phyloP scores from a whole-genome alignment of 306 rosid species.

The Sphenostylis stenocarpa region DNA sequence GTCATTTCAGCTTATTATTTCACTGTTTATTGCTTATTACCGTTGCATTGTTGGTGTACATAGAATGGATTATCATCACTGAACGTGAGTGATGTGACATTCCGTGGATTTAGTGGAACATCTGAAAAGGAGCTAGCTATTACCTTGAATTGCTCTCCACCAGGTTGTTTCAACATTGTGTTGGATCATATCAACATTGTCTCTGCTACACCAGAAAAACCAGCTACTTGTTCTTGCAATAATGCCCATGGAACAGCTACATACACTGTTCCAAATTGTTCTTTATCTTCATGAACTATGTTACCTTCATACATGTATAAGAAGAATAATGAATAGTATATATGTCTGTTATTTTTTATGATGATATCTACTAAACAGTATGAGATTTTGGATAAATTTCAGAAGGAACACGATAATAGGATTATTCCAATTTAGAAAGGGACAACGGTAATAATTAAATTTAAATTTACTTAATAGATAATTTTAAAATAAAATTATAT shows the following conservation, averaged over 20 bases:
- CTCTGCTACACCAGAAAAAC: not conserved
- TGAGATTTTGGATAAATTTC: too few relatives aligned
- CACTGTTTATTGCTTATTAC: not conserved
- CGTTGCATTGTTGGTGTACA: not conserved
- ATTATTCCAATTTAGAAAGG: too few relatives aligned
- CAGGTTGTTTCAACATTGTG: slow-evolving; percentile 24
- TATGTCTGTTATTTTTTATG: too few relatives aligned
- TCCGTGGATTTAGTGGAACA: slow-evolving; percentile 32
- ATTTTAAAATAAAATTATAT: too few relatives aligned
- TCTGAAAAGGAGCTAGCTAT: slow-evolving; percentile 7
- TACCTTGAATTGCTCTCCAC: not conserved
- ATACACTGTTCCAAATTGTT: not conserved
- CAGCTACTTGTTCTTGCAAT: not conserved
- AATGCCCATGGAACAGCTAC: slow-evolving; percentile 25
- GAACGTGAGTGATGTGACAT: slow-evolving; percentile 36
- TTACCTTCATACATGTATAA: too few relatives aligned
- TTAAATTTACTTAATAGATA: too few relatives aligned
- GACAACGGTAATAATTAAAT: too few relatives aligned
- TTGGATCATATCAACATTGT: slow-evolving; percentile 24
- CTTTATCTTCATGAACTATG: not conserved
- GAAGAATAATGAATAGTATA: too few relatives aligned
- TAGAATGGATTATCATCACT: not conserved
- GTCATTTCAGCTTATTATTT: not conserved
- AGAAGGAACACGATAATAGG: too few relatives aligned
- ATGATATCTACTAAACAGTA: too few relatives aligned